Conservation (phyloP, 768 basidiomycete species). For the Neoboletus subvelutipes region DNA sequence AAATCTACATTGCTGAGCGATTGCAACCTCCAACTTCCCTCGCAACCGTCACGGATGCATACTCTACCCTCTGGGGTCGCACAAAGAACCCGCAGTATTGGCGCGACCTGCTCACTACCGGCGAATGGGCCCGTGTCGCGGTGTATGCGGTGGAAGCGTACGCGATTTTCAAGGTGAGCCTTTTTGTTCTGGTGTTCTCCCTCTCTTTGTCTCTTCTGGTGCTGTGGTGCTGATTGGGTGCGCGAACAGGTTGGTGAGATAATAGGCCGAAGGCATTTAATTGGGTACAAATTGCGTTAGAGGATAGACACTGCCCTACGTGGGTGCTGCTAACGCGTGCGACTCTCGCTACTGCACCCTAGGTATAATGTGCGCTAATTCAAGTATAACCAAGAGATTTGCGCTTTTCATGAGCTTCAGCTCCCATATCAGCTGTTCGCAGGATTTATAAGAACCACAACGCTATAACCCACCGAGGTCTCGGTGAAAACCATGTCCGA, state of each 20-base stretch:
- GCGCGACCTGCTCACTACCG: conserved; percentile 56
- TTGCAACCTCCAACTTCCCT: conserved; percentile 61
- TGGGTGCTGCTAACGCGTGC: neutral
- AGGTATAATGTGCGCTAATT: conserved; percentile 11
- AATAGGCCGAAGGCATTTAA: conserved; percentile 71
- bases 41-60: conserved; percentile 53
- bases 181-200: neutral
- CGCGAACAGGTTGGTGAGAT: conserved; percentile 77
- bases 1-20: conserved; percentile 67
- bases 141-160: conserved; percentile 86
- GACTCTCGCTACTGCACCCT: neutral
- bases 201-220: neutral
- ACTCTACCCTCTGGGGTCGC: conserved; percentile 63
- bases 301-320: conserved; percentile 7
- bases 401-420: neutral
- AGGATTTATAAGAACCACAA: too few species aligned
- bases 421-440: neutral
- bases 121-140: conserved; percentile 66
- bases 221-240: conserved; percentile 2
- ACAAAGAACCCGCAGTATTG: conserved; percentile 59
- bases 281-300: conserved; percentile 74
- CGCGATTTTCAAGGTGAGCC: conserved; percentile 78
- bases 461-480: too few species aligned
- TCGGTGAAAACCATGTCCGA: too few species aligned
- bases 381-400: conserved; percentile 4